A percentile compares a stretch with the other conserved stretches of the same genome.
Evolutionary conservation across 306 rosid genomes (phyloP).

Genomic region (Begonia masoniana): DNA sequence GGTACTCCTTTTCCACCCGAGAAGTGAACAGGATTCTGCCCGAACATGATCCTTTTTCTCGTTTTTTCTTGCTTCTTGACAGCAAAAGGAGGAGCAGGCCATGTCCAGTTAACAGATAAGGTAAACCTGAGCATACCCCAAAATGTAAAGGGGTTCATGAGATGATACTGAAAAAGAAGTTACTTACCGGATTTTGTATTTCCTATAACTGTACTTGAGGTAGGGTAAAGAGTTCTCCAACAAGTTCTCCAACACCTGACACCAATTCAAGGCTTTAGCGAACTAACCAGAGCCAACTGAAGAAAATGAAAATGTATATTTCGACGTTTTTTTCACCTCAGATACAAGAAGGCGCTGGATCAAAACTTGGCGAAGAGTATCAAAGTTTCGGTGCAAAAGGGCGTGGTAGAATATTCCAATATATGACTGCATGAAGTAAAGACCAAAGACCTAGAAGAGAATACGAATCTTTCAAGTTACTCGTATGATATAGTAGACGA

Average conservation of each 20-base stretch:
- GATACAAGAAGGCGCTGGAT: constrained; percentile 88
- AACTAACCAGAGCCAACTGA: constrained; percentile 2
- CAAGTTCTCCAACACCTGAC: constrained; percentile 79
- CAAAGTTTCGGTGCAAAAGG: constrained; percentile 73
- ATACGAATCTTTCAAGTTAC: constrained; percentile 10
- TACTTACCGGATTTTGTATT: constrained; percentile 71
- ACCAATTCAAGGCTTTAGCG: constrained; percentile 10
- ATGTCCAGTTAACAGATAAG: constrained; percentile 9
- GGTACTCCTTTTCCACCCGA: constrained; percentile 93
- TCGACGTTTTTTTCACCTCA: constrained; percentile 34
- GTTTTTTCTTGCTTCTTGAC: constrained; percentile 51
- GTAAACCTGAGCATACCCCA: constrained; percentile 1
- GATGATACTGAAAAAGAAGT: constrained; percentile 5
- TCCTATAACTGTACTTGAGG: constrained; percentile 75
- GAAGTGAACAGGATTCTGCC: constrained; percentile 57
- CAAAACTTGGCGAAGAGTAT: constrained; percentile 79
- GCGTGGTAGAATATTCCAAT: constrained; percentile 97
- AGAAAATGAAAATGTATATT: background rate
- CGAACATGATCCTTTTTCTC: constrained; percentile 41
- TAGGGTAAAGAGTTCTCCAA: constrained; percentile 80
- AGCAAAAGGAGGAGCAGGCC: constrained; percentile 14
- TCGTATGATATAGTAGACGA: too few species aligned
- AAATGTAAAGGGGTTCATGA: constrained; percentile 6
- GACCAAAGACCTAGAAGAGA: constrained; percentile 79
- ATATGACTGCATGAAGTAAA: constrained; percentile 93